A percentile compares a stretch with the other conserved stretches of the same genome.
Conservation (phyloP, 208 protist genomes). For the Trypanosoma rangeli region DNA sequence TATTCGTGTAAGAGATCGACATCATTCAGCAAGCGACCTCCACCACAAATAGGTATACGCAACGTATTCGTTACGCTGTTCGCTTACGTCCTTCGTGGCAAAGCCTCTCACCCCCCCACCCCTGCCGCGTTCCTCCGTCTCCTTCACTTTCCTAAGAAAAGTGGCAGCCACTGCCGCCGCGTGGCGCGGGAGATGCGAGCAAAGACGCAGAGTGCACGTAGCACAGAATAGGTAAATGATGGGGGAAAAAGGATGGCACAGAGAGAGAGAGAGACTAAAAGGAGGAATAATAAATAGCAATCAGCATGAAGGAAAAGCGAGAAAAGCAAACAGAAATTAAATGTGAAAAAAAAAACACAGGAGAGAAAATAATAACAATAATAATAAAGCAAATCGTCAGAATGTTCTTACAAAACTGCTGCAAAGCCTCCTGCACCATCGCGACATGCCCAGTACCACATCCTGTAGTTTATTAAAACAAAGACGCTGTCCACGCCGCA, state of each 20-base stretch:
- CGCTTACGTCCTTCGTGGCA: background rate
- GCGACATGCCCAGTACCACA: background rate
- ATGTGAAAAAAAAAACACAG: background rate
- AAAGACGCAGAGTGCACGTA: background rate
- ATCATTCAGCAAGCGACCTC: background rate
- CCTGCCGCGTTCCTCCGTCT: background rate
- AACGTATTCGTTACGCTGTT: background rate
- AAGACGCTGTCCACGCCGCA: background rate
- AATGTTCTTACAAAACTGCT: background rate
- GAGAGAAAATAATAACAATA: conserved; percentile 16
- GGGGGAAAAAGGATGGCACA: no score
- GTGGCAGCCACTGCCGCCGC: no score
- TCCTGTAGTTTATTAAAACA: background rate
- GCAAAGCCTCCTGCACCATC: background rate
- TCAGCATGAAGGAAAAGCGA: background rate
- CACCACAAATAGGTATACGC: background rate
- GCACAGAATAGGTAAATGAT: background rate
- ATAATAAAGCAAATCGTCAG: background rate
- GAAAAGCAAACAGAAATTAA: background rate
- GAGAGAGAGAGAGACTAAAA: background rate
- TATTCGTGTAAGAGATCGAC: background rate
- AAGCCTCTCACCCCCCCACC: background rate
- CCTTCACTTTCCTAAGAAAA: background rate
- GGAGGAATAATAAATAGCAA: no score
- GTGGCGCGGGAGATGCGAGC: background rate